Conservation (phyloP, 2,329 filamentous ascomycete genomes). For the Clarireedia paspali region DNA sequence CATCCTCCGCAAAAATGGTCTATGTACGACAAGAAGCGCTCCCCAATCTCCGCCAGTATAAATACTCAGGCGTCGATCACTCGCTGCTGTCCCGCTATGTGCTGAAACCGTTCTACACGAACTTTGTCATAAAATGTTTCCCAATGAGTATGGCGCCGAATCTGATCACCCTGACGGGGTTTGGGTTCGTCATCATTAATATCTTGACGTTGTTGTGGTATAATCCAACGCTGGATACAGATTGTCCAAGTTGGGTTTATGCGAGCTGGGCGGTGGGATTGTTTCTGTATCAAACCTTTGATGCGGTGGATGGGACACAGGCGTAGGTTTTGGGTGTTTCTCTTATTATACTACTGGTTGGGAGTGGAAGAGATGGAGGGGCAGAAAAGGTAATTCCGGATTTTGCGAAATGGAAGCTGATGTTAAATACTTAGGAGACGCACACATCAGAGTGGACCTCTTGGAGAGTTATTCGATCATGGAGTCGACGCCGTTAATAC, state of each 20-base stretch:
- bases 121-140: constrained; percentile 89
- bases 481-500: constrained; percentile 97
- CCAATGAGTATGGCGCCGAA: constrained; percentile 91
- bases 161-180: constrained; percentile 83
- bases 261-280: constrained; percentile 81
- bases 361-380: background rate
- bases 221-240: constrained; percentile 84
- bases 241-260: constrained; percentile 95
- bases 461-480: constrained; percentile 96
- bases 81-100: constrained; percentile 87
- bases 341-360: background rate
- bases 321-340: constrained; percentile 51
- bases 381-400: too few relatives aligned
- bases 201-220: constrained; percentile 92
- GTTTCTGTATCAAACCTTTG: constrained; percentile 97
- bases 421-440: constrained; percentile 50
- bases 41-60: constrained; percentile 84
- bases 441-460: constrained; percentile 83
- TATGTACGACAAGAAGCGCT: constrained; percentile 92
- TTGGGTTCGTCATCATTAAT: constrained; percentile 83
- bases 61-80: constrained; percentile 88
- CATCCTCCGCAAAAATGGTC: constrained; percentile 55
- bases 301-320: constrained; percentile 90
- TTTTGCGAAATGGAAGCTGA: constrained; percentile 5
- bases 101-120: constrained; percentile 94